Conservation (phyloP, 2,329 filamentous ascomycete species). For the Trichoderma polysporum region DNA sequence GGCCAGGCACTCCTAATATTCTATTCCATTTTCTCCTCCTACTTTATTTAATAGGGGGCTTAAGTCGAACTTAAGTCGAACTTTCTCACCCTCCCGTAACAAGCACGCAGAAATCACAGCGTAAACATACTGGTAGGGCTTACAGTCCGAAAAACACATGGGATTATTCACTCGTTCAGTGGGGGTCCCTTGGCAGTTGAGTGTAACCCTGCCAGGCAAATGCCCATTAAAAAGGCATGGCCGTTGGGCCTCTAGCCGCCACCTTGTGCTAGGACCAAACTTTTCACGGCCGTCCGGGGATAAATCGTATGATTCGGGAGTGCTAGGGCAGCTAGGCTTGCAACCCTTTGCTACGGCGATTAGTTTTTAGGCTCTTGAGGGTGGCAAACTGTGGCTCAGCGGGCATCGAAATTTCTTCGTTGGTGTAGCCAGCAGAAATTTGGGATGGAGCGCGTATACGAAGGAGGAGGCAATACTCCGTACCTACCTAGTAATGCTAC, state of each 20-base stretch:
- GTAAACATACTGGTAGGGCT: neutral
- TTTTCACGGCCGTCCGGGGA: neutral
- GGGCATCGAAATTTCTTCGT: neutral
- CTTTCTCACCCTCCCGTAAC: neutral
- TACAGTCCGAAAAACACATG: neutral
- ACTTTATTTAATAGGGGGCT: no score
- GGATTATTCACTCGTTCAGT: neutral
- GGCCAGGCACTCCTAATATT: neutral
- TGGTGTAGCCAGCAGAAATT: neutral
- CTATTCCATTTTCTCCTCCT: neutral
- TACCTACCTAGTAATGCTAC: neutral
- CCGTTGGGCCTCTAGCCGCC: neutral
- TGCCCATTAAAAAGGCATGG: neutral
- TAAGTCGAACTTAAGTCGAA: neutral
- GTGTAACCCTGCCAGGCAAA: neutral
- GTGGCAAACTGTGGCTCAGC: constrained; percentile 16
- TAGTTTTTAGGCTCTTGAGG: neutral
- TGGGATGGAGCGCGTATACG: neutral
- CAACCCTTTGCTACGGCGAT: neutral
- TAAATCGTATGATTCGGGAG: constrained; percentile 9
- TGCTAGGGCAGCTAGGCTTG: neutral
- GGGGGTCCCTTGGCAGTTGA: neutral
- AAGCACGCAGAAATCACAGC: neutral
- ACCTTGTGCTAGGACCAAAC: neutral
- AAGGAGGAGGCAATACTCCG: neutral